Evolutionary conservation across 805 yeast species (phyloP).

Genomic region (Myxozyma vanderwaltii): DNA sequence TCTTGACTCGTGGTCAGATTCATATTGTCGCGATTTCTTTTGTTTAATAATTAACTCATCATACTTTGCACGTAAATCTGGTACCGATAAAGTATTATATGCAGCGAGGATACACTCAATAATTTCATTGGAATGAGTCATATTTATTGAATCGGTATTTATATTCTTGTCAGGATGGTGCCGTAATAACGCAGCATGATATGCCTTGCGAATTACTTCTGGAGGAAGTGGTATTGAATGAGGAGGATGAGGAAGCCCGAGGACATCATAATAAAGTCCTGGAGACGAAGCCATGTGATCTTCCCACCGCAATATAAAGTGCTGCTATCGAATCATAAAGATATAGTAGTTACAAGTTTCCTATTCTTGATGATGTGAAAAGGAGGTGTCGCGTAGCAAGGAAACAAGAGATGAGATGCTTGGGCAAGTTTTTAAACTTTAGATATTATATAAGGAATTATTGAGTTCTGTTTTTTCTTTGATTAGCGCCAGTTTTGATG

Average conservation of each 20-base stretch:
- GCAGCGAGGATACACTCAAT: conserved; percentile 63
- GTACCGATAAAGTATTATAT: conserved; percentile 56
- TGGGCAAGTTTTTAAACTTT: not conserved
- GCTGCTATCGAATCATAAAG: not conserved
- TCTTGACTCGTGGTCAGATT: conserved; percentile 41
- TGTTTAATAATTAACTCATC: conserved; percentile 50
- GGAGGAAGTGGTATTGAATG: not conserved
- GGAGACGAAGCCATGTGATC: not conserved
- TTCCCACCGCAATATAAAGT: not conserved
- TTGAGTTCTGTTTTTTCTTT: too few relatives aligned
- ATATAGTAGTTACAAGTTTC: not conserved
- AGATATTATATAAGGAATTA: too few relatives aligned
- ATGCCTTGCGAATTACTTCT: conserved; percentile 48
- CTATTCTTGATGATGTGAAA: too few relatives aligned
- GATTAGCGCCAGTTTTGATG: too few relatives aligned
- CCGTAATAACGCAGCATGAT: conserved; percentile 57
- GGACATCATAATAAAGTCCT: conserved; percentile 5
- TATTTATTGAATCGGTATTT: not conserved
- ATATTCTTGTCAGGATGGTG: conserved; percentile 77
- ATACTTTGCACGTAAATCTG: conserved; percentile 50
- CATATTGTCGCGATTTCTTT: conserved; percentile 33
- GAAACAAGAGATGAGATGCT: not conserved
- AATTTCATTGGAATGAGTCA: conserved; percentile 17
- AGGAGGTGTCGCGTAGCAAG: too few relatives aligned
- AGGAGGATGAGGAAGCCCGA: conserved; percentile 15